Conservation (phyloP, 768 basidiomycete genomes). For the Suillus fuscotomentosus region DNA sequence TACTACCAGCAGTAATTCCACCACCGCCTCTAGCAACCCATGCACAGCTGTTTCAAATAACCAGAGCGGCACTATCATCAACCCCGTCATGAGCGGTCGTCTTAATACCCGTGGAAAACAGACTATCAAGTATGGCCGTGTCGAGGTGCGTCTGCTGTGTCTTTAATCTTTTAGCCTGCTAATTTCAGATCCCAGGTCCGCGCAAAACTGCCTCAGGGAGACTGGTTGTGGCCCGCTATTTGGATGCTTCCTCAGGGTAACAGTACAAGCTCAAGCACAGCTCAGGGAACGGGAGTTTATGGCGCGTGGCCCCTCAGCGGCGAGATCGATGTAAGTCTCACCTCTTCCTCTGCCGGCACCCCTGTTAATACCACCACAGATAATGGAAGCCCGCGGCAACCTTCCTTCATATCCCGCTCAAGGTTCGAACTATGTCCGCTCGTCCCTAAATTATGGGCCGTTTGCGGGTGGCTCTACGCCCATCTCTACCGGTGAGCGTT, state of each 20-base stretch:
- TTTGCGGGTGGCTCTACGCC: slow-evolving; percentile 33
- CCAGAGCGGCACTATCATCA: slow-evolving; percentile 37
- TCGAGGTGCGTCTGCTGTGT: slow-evolving; percentile 38
- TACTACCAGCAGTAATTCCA: slow-evolving; percentile 8
- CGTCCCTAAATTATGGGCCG: slow-evolving; percentile 70
- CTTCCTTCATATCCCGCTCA: slow-evolving; percentile 38
- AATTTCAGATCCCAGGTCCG: slow-evolving; percentile 35
- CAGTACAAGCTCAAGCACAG: slow-evolving; percentile 3
- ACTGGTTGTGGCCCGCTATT: slow-evolving; percentile 36
- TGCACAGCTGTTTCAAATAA: slow-evolving; percentile 46
- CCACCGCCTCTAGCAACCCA: slow-evolving; percentile 25
- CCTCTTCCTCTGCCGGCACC: not conserved
- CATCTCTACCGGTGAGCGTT: slow-evolving; percentile 24
- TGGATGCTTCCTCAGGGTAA: slow-evolving; percentile 31
- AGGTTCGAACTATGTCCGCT: slow-evolving; percentile 49
- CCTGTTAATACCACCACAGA: slow-evolving; percentile 23
- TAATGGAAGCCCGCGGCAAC: slow-evolving; percentile 55
- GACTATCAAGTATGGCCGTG: slow-evolving; percentile 53
- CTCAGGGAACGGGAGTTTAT: slow-evolving; percentile 22
- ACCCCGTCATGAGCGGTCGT: slow-evolving; percentile 54
- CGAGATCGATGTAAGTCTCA: slow-evolving; percentile 55
- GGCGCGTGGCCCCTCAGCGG: slow-evolving; percentile 51
- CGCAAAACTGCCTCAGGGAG: slow-evolving; percentile 60
- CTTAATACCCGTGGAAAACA: slow-evolving; percentile 49
- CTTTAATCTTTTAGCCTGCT: not conserved